A percentile compares a stretch with the other conserved stretches of the same genome.
Conservation (phyloP, 371 early-diverging fungal species). For the Zychaea mexicana region DNA sequence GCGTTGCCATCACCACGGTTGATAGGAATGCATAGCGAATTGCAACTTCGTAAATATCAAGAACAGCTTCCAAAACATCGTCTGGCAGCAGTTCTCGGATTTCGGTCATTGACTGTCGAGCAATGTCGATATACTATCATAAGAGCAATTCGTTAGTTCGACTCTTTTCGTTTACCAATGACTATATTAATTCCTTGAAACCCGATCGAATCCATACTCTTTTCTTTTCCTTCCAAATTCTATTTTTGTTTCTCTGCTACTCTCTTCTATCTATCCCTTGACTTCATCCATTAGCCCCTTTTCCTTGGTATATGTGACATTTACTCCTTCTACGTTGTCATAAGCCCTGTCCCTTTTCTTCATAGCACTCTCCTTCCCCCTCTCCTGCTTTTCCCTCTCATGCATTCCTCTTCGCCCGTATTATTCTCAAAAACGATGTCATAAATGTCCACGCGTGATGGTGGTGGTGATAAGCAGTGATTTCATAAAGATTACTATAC, state of each 20-base stretch:
- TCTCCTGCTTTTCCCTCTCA: too few relatives aligned
- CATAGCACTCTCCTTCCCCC: too few relatives aligned
- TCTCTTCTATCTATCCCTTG: too few relatives aligned
- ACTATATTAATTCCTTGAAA: too few relatives aligned
- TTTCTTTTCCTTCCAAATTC: background rate
- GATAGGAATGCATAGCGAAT: constrained; percentile 36
- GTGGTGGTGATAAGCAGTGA: background rate
- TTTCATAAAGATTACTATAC: constrained; percentile 15
- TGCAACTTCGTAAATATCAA: constrained; percentile 41
- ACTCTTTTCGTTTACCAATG: background rate
- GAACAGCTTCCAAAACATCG: constrained; percentile 35
- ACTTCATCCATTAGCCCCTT: too few relatives aligned
- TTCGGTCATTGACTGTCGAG: constrained; percentile 50
- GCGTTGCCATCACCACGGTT: constrained; percentile 29
- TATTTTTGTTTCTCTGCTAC: too few relatives aligned
- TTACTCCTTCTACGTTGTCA: too few relatives aligned
- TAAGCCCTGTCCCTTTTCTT: too few relatives aligned
- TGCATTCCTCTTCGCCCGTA: too few relatives aligned
- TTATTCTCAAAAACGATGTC: too few relatives aligned
- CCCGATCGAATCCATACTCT: background rate
- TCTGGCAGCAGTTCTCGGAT: constrained; percentile 37
- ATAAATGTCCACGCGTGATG: too few relatives aligned
- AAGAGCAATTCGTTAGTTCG: background rate
- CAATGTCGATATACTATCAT: constrained; percentile 44
- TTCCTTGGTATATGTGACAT: too few relatives aligned